A percentile compares a stretch with the other conserved stretches of the same genome.
Evolutionary conservation across 495 filamentous ascomycete genomes (phyloP).

Genomic region (Sordaria brevicollis): DNA sequence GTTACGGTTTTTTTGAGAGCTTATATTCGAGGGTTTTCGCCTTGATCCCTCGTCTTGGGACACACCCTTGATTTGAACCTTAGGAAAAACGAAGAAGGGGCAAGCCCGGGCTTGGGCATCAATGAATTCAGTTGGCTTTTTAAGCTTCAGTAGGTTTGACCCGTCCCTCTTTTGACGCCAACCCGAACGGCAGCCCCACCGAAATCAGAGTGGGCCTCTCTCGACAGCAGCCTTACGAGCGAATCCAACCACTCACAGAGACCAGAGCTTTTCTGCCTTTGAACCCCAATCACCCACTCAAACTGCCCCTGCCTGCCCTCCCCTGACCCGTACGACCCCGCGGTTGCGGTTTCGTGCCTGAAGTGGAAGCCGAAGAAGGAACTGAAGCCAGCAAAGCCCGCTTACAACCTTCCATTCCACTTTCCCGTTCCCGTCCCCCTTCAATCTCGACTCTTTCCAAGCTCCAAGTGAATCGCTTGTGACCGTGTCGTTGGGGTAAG

Average conservation of each 20-base stretch:
- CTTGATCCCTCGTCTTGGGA: no score
- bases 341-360: background rate
- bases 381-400: no score
- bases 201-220: background rate
- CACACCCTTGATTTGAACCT: no score
- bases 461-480: background rate
- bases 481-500: background rate
- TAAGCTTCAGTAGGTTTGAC: background rate
- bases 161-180: background rate
- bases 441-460: background rate
- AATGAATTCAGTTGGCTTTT: background rate
- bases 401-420: background rate
- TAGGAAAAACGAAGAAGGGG: no score
- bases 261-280: background rate
- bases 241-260: background rate
- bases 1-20: background rate
- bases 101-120: background rate
- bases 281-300: background rate
- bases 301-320: slow-evolving; percentile 1
- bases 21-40: background rate
- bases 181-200: background rate
- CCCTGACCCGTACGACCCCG: slow-evolving; percentile 1
- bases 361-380: background rate
- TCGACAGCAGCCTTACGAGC: background rate
- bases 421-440: background rate